Conservation (phyloP, 305 asterid species). For the Plantago rigida region DNA sequence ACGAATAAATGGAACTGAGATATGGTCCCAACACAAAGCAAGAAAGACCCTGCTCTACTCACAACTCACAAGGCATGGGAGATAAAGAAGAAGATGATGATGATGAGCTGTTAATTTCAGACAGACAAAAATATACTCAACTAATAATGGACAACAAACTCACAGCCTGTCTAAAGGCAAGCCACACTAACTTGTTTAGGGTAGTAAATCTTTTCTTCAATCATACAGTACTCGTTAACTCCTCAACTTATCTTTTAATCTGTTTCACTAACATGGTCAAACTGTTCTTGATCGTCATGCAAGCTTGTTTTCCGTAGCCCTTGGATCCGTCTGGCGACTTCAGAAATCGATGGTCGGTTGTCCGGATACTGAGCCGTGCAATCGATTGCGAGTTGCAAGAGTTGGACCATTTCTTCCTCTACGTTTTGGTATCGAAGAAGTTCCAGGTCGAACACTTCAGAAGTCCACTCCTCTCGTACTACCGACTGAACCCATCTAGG, state of each 20-base stretch:
- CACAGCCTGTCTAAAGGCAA: conserved; percentile 19
- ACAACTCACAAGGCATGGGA: conserved; percentile 4
- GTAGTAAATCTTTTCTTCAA: conserved; percentile 15
- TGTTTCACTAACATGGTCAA: conserved; percentile 35
- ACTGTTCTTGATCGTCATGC: conserved; percentile 24
- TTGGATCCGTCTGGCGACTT: conserved; percentile 31
- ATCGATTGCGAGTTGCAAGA: conserved; percentile 50
- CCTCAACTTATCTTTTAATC: conserved; percentile 22
- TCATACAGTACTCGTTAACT: not conserved
- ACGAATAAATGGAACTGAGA: conserved; percentile 43
- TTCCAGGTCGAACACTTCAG: conserved; percentile 53
- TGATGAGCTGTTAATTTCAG: conserved; percentile 29
- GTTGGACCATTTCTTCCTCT: conserved; percentile 54
- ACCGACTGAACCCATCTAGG: conserved; percentile 62
- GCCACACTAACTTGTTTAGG: conserved; percentile 27
- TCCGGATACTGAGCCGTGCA: conserved; percentile 58
- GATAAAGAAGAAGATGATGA: not conserved
- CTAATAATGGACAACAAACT: conserved; percentile 20
- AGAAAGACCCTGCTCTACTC: conserved; percentile 17
- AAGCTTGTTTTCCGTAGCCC: conserved; percentile 31
- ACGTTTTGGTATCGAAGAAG: conserved; percentile 35
- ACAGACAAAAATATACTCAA: conserved; percentile 32
- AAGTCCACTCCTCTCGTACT: conserved; percentile 53
- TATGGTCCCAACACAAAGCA: conserved; percentile 25
- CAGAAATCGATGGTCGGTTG: conserved; percentile 39